These are phyloP conservation scores for Fusarium ambrosium DNA, from an alignment of 2,329 filamentous ascomycete species.

Conservation along the genomic window DNA sequence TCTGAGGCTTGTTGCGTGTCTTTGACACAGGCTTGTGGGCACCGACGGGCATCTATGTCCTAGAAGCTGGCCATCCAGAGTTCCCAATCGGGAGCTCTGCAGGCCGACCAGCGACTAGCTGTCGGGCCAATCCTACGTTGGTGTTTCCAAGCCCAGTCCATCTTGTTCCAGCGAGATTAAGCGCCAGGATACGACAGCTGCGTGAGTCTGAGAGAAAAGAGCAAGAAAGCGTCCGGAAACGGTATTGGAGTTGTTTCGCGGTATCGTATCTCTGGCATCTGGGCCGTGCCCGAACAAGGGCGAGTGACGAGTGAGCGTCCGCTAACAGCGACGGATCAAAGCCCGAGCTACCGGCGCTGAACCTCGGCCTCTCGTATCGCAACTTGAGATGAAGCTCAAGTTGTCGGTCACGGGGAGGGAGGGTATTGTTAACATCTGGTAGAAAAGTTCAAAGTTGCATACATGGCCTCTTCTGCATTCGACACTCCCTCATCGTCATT, in stretches of 20 bases:
- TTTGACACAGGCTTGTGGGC: conserved; percentile 32
- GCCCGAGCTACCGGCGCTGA: conserved; percentile 33
- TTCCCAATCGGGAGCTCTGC: conserved; percentile 46
- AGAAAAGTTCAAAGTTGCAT: conserved; percentile 26
- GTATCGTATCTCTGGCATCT: conserved; percentile 16
- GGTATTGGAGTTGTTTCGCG: conserved; percentile 18
- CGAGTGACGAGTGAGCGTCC: conserved; percentile 4
- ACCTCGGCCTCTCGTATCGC: conserved; percentile 35
- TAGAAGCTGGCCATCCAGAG: conserved; percentile 24
- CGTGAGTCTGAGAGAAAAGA: background rate
- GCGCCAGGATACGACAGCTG: conserved; percentile 38
- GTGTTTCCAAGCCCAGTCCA: conserved; percentile 37
- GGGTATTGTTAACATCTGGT: background rate
- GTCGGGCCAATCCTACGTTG: conserved; percentile 45
- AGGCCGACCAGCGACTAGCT: conserved; percentile 40
- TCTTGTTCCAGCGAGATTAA: conserved; percentile 42
- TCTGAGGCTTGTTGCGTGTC: conserved; percentile 24
- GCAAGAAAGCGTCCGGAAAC: conserved; percentile 31
- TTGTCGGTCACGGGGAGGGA: background rate
- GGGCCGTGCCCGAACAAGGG: conserved; percentile 8
- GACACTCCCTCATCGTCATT: conserved; percentile 32
- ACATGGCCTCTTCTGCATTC: conserved; percentile 32
- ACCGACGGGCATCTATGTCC: conserved; percentile 16
- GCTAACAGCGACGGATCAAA: conserved; percentile 22
- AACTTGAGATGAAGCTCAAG: conserved; percentile 27